Evolutionary conservation across 2,329 filamentous ascomycete genomes (phyloP).

Genomic region (Macroventuria anomochaeta): DNA sequence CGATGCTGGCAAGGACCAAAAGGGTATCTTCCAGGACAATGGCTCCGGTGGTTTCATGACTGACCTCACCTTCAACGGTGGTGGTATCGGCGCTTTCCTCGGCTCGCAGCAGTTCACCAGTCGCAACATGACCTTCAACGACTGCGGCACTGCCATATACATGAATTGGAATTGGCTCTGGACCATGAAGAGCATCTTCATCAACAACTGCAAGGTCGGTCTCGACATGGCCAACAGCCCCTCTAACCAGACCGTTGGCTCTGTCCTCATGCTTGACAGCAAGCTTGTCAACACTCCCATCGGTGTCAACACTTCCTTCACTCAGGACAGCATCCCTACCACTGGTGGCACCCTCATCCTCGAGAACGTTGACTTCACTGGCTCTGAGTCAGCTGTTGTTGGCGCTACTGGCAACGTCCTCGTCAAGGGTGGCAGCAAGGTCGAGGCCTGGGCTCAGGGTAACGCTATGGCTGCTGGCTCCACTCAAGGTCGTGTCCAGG

Average conservation of each 20-base stretch:
- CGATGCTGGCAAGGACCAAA: slow-evolving; percentile 56
- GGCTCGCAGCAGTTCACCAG: slow-evolving; percentile 70
- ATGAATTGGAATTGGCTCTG: slow-evolving; percentile 64
- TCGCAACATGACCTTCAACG: slow-evolving; percentile 59
- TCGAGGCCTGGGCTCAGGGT: slow-evolving; percentile 81
- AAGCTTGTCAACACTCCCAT: slow-evolving; percentile 76
- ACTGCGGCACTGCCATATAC: slow-evolving; percentile 58
- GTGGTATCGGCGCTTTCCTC: slow-evolving; percentile 64
- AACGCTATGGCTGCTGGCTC: slow-evolving; percentile 66
- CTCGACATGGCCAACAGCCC: slow-evolving; percentile 62
- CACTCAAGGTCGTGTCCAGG: slow-evolving; percentile 63
- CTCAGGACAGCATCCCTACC: slow-evolving; percentile 68
- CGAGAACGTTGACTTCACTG: slow-evolving; percentile 86
- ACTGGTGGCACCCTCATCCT: slow-evolving; percentile 84
- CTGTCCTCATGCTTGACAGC: slow-evolving; percentile 82
- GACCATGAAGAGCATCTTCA: slow-evolving; percentile 55
- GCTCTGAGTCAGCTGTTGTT: slow-evolving; percentile 71
- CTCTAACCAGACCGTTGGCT: slow-evolving; percentile 78
- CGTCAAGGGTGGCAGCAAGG: slow-evolving; percentile 71
- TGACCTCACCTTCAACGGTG: slow-evolving; percentile 67
- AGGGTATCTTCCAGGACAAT: slow-evolving; percentile 67
- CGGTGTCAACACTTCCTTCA: slow-evolving; percentile 78
- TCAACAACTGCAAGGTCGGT: slow-evolving; percentile 56
- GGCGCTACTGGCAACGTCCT: slow-evolving; percentile 64
- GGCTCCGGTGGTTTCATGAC: slow-evolving; percentile 66